Base-by-base conservation (phyloP, 768 basidiomycete genomes). In the Tylopilus plumbeoviolaceoides region DNA sequence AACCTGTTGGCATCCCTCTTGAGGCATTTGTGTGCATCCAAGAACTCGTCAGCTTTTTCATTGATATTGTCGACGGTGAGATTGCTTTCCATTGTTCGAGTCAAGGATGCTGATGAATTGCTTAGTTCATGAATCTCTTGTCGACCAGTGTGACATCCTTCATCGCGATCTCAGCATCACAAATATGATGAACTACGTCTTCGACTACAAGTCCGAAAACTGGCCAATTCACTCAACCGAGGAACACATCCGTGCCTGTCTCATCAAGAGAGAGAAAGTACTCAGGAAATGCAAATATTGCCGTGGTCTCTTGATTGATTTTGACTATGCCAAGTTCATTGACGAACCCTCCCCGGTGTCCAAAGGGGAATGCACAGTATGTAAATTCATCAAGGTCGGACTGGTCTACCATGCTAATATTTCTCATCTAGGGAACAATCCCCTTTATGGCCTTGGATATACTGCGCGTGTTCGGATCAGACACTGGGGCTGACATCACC, bases 221-320 rank as follows among this genome's bases (percentile, higher is more conserved):
- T 38, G 46, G 52, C 52, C 46, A 23, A 48, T 36, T 30, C 18
- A 8, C 18, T 43, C n/a, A 5, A 27, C 18, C n/a, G 28, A 53
- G 15, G 11, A 4, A 4, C 14, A 11, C 7, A 1, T 28, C n/a
- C 17, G 4, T 23, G 2, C 28, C 18, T 35, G 31, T 47, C 12
- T 18, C 4, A 2, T n/a, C 2, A 7, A 25, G 33, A n/a, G n/a
- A 36, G 46, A 43, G 2, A 36, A 53, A 41, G 28, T 48, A 11
- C 27, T 54, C 30, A 17, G 33, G 15, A 17, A 40, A 12, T 10
- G 17, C n/a, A 21, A 35, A 14, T 54, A 21, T 33, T 18, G 23
- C 27, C 18, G 15, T 5, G 48, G 53, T 33, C 48, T 50, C 15
- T 15, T 54, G 4, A 54, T 54, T 11, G 38, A 54, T 10, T 54